Conservation (phyloP, 2,329 filamentous ascomycete species). For the Paraphoma chrysanthemicola region DNA sequence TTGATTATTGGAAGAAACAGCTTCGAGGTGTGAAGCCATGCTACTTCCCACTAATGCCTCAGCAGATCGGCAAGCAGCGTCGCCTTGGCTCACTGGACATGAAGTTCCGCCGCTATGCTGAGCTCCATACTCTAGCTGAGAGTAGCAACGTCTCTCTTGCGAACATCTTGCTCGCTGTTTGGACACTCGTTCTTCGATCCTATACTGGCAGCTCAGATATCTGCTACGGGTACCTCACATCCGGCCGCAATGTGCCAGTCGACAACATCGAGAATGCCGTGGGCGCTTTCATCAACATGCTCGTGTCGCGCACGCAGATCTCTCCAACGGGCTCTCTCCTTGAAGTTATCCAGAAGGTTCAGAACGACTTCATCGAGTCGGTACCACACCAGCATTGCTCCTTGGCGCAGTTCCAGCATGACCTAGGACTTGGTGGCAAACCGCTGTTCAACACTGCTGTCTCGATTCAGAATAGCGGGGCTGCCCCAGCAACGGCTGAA, state of each 20-base stretch:
- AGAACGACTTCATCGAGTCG: conserved; percentile 40
- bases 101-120: conserved; percentile 36
- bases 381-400: conserved; percentile 44
- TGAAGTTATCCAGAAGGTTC: conserved; percentile 34
- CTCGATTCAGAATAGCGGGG: conserved; percentile 39
- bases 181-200: conserved; percentile 39
- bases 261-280: conserved; percentile 55
- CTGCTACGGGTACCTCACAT: conserved; percentile 48
- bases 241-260: conserved; percentile 53
- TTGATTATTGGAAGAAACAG: conserved; percentile 41
- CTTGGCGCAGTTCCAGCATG: conserved; percentile 56
- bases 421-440: conserved; percentile 43
- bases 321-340: conserved; percentile 20
- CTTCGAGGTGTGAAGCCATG: conserved; percentile 40
- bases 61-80: conserved; percentile 30
- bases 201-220: conserved; percentile 41
- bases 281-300: conserved; percentile 55
- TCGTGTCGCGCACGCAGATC: conserved; percentile 33
- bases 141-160: conserved; percentile 36
- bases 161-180: conserved; percentile 41
- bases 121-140: conserved; percentile 38
- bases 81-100: conserved; percentile 36
- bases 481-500: conserved; percentile 4
- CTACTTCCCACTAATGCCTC: conserved; percentile 38
- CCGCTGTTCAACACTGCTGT: conserved; percentile 58